Base-by-base conservation (phyloP, 2,329 filamentous ascomycete species). In the Raffaelea deltoideospora region DNA sequence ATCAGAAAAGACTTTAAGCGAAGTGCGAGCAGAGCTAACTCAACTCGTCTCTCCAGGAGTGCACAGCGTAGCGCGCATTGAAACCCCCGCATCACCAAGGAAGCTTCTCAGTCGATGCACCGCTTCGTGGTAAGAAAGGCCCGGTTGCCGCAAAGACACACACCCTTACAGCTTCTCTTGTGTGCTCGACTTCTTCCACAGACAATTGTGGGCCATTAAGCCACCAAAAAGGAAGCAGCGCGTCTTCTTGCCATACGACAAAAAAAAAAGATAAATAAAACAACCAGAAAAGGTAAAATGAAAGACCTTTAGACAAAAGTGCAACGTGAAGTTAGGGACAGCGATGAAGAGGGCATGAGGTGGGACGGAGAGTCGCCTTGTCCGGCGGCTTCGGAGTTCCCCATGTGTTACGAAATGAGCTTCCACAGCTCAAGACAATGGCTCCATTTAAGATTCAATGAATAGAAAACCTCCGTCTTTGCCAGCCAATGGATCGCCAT, bases 371-470 rank as follows among this genome's bases (percentile, higher is more conserved):
- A 26, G 6, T 28, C 10, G 11, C 22, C 22, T 37, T 41, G 42
- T 46, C 44, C 41, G 41, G 40, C 28, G 13, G 29, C 31, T 32
- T 37, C 44, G 45, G 45, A 47, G 43, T 47, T 45, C 45, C 45
- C 45, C 45, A 47, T 45, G 33, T 37, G 38, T 21, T 34, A 43
- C 45, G 45, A 45, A 47, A 45, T 45, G 43, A 47, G 40, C 37
- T 35, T 37, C 42, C 41, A 45, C 41, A 40, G 36, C 35, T 23
- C 35, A 26, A 39, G 28, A 41, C 39, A 36, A 24, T 32, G 31
- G 32, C 32, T 36, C 20, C 26, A 15, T 20, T 23, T 23, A 17
- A 38, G 11, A 26, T 8, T 6, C 22, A 24, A 39, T 15, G 36
- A 34, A 17, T 21, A 31, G 22, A 24, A n/a, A n/a, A n/a, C n/a